Percentiles rank a stretch among this genome's conserved stretches.
phyloP scores from a whole-genome alignment of 2,329 filamentous ascomycete species.

The Cladorrhinum sp. region DNA sequence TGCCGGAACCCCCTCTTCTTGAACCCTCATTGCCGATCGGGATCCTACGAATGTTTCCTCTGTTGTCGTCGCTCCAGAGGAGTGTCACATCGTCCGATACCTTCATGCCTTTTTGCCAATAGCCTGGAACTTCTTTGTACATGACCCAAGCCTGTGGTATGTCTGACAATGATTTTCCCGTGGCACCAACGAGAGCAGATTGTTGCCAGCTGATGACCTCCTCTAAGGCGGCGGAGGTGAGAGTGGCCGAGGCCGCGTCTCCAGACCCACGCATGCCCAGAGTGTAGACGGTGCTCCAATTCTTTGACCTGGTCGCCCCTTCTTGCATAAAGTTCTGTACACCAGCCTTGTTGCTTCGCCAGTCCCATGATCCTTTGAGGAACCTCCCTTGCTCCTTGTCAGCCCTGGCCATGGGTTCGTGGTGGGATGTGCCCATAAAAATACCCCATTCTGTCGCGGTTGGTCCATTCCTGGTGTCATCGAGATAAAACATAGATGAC shows the following conservation, averaged over 20 bases:
- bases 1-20: slow-evolving; percentile 54
- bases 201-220: slow-evolving; percentile 43
- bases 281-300: slow-evolving; percentile 53
- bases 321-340: slow-evolving; percentile 52
- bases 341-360: slow-evolving; percentile 51
- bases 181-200: slow-evolving; percentile 18
- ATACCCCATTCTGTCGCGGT: slow-evolving; percentile 56
- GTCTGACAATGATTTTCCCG: slow-evolving; percentile 22
- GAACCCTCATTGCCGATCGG: slow-evolving; percentile 53
- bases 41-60: slow-evolving; percentile 57
- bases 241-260: slow-evolving; percentile 47
- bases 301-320: slow-evolving; percentile 48
- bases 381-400: slow-evolving; percentile 38
- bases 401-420: slow-evolving; percentile 54
- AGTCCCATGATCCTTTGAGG: slow-evolving; percentile 50
- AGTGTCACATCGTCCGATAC: slow-evolving; percentile 62
- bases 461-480: slow-evolving; percentile 50
- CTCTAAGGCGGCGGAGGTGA: slow-evolving; percentile 39
- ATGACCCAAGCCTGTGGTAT: slow-evolving; percentile 58
- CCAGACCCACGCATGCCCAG: slow-evolving; percentile 52
- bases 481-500: slow-evolving; percentile 55
- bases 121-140: slow-evolving; percentile 56
- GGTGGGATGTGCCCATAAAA: slow-evolving; percentile 57
- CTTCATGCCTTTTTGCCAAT: slow-evolving; percentile 55
- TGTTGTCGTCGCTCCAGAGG: slow-evolving; percentile 63